Conservation (phyloP, 2,329 filamentous ascomycete genomes). For the Fusarium secorum region DNA sequence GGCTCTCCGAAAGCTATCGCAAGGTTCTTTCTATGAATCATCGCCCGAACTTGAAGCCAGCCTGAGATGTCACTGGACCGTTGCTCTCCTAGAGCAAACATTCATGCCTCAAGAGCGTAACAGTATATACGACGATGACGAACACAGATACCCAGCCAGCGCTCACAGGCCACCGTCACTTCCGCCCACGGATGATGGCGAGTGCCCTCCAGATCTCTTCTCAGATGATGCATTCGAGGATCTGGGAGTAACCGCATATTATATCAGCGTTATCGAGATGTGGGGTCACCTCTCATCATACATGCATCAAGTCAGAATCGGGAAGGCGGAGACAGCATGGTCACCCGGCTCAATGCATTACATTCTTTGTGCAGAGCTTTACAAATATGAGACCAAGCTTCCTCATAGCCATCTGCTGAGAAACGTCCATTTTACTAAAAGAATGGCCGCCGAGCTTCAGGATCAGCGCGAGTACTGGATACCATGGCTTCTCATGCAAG, state of each 20-base stretch:
- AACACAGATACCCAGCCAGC: neutral
- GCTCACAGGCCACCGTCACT: neutral
- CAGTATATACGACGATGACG: neutral
- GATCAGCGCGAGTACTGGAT: slow-evolving; percentile 5
- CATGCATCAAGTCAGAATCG: neutral
- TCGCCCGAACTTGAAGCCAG: neutral
- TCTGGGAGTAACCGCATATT: slow-evolving; percentile 6
- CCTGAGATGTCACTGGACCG: neutral
- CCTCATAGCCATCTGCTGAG: neutral
- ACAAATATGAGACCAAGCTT: neutral
- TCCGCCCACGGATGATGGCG: neutral
- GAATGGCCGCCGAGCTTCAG: neutral
- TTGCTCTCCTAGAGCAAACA: neutral
- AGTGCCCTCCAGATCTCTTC: slow-evolving; percentile 7
- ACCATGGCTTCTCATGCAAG: slow-evolving; percentile 3
- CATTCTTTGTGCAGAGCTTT: neutral
- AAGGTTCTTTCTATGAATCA: neutral
- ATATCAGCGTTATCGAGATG: neutral
- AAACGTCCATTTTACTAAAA: neutral
- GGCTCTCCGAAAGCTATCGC: neutral
- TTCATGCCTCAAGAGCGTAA: slow-evolving; percentile 10
- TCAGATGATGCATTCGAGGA: neutral
- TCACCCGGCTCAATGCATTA: slow-evolving; percentile 3
- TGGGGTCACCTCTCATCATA: slow-evolving; percentile 10
- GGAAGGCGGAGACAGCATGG: neutral